These are phyloP conservation scores for Pulveroboletus sp. DNA, from an alignment of 768 basidiomycete species.

Conservation along the genomic window DNA sequence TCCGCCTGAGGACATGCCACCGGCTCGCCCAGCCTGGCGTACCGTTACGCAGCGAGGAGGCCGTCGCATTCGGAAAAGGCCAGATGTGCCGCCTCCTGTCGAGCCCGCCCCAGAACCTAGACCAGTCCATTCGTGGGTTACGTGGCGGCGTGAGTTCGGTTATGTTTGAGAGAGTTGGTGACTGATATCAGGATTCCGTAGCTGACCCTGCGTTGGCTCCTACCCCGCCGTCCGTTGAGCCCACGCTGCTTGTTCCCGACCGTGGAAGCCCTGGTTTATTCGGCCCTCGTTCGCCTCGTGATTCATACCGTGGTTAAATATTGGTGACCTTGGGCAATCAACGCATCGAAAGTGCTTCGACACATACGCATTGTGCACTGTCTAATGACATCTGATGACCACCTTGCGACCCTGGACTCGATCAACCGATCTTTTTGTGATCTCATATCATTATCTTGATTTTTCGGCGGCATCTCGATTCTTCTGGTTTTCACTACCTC, in stretches of 20 bases:
- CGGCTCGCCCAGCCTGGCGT: conserved; percentile 59
- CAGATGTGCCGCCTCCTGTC: conserved; percentile 32
- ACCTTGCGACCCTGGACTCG: conserved; percentile 12
- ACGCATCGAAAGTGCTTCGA: background rate
- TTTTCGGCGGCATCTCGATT: background rate
- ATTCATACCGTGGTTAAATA: conserved; percentile 26
- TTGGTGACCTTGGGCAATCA: background rate
- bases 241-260: conserved; percentile 58
- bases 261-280: conserved; percentile 64
- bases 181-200: conserved; percentile 25
- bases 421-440: conserved; percentile 1
- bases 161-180: conserved; percentile 3
- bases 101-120: conserved; percentile 38
- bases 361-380: background rate
- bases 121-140: conserved; percentile 49
- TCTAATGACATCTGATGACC: conserved; percentile 19
- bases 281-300: conserved; percentile 66
- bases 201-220: conserved; percentile 56
- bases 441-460: conserved; percentile 27
- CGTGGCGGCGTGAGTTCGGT: conserved; percentile 59
- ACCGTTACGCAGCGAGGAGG: conserved; percentile 39
- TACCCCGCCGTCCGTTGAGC: conserved; percentile 56
- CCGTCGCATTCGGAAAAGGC: conserved; percentile 43
- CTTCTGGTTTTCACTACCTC: background rate
- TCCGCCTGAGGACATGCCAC: conserved; percentile 40